phyloP scores from a whole-genome alignment of 139 green algal species.

The Chlorella sp. region DNA sequence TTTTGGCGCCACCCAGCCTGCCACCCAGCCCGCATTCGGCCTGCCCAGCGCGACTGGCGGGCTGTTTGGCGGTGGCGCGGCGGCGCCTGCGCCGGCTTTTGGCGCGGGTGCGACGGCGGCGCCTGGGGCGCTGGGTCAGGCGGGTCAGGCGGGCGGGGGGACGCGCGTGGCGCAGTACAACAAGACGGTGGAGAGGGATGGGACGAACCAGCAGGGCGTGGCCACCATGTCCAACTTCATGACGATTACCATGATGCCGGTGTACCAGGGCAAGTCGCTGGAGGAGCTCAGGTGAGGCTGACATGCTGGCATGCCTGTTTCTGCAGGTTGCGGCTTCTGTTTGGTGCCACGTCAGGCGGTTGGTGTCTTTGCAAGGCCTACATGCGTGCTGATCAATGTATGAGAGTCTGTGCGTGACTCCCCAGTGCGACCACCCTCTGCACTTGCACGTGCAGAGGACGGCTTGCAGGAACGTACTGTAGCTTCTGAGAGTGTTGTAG shows the following conservation, averaged over 20 bases:
- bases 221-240: slow-evolving; percentile 32
- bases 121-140: neutral
- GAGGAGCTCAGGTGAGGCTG: slow-evolving; percentile 80
- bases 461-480: too few relatives aligned
- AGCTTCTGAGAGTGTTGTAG: neutral
- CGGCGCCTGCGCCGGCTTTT: slow-evolving; percentile 11
- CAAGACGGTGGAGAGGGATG: slow-evolving; percentile 61
- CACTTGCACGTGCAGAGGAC: too few relatives aligned
- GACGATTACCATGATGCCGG: slow-evolving; percentile 76
- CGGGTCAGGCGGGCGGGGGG: slow-evolving; percentile 18
- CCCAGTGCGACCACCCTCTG: too few relatives aligned
- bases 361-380: neutral
- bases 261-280: slow-evolving; percentile 64
- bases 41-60: slow-evolving; percentile 1
- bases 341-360: neutral
- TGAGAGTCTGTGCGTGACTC: too few relatives aligned
- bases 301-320: too few relatives aligned
- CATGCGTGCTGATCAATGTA: neutral
- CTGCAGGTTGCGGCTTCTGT: too few relatives aligned
- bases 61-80: slow-evolving; percentile 16
- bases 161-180: slow-evolving; percentile 44
- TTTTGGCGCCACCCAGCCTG: slow-evolving; percentile 5
- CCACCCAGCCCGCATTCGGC: neutral
- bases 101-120: slow-evolving; percentile 1
- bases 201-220: slow-evolving; percentile 14